Percentiles rank a stretch among this genome's conserved stretches.
Evolutionary conservation across 768 basidiomycete species (phyloP).

Genomic region (Vararia minispora): DNA sequence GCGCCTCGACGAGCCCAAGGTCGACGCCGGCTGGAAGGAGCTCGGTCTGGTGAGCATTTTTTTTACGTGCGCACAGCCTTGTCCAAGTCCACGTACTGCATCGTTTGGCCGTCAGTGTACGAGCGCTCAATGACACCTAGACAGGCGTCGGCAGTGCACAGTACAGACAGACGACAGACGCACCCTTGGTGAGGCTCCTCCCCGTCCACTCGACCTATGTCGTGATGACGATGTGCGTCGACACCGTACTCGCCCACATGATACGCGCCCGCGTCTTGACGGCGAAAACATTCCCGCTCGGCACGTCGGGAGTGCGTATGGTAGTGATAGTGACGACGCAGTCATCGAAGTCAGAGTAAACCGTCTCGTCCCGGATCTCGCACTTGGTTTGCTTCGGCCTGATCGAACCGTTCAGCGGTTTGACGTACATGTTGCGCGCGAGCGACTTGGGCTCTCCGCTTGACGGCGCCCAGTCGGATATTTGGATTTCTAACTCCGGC

Average conservation of each 20-base stretch:
- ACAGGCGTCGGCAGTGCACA: background rate
- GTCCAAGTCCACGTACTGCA: constrained; percentile 76
- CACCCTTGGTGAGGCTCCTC: constrained; percentile 92
- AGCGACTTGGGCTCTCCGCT: constrained; percentile 54
- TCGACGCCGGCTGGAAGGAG: constrained; percentile 81
- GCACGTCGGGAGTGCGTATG: constrained; percentile 89
- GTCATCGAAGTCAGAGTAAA: constrained; percentile 73
- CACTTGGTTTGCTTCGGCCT: constrained; percentile 96
- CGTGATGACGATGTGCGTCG: constrained; percentile 75
- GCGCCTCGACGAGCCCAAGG: constrained; percentile 36
- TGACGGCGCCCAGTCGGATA: constrained; percentile 85
- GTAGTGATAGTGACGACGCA: constrained; percentile 79
- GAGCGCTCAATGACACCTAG: constrained; percentile 89
- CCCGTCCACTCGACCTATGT: constrained; percentile 95
- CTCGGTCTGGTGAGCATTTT: constrained; percentile 76
- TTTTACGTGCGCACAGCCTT: constrained; percentile 83
- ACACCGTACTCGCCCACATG: constrained; percentile 80
- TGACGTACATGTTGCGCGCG: constrained; percentile 91
- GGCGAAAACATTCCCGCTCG: constrained; percentile 83
- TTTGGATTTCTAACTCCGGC: constrained; percentile 66
- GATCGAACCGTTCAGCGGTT: constrained; percentile 75
- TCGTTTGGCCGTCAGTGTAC: constrained; percentile 84
- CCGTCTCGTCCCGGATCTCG: constrained; percentile 81
- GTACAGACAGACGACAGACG: constrained; percentile 9
- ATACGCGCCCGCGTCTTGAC: constrained; percentile 94